A percentile compares a stretch with the other conserved stretches of the same genome.
Conservation (phyloP, 1,139 yeast species). For the Suhomyces panamericanus region DNA sequence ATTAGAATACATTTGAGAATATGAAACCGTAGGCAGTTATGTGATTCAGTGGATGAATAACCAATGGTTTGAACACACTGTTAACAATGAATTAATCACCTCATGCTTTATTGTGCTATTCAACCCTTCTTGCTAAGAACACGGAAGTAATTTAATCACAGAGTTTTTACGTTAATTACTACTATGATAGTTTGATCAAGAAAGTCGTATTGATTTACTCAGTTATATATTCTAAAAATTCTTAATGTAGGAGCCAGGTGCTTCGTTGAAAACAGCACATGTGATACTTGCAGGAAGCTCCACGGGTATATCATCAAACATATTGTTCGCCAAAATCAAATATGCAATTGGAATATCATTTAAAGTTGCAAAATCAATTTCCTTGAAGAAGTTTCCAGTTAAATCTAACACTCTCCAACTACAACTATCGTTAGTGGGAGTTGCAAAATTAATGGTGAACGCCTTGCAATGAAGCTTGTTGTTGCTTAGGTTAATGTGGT, state of each 20-base stretch:
- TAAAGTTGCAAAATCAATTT: constrained; percentile 8
- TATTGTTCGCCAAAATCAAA: constrained; percentile 13
- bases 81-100: too few species aligned
- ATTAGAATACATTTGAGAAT: constrained; percentile 2
- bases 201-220: background rate
- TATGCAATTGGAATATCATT: constrained; percentile 8
- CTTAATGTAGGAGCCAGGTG: constrained; percentile 11
- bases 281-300: constrained; percentile 7
- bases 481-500: constrained; percentile 9
- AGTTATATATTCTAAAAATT: constrained; percentile 4
- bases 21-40: background rate
- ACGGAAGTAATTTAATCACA: too few species aligned
- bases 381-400: constrained; percentile 15
- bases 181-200: too few species aligned
- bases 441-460: background rate
- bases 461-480: constrained; percentile 15
- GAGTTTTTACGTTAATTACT: too few species aligned
- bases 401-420: constrained; percentile 9
- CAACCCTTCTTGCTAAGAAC: too few species aligned
- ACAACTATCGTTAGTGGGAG: background rate
- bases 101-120: too few species aligned
- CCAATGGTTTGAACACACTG: too few species aligned
- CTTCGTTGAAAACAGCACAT: constrained; percentile 14
- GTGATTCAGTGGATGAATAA: too few species aligned
- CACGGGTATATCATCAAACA: constrained; percentile 15